A percentile compares a stretch with the other conserved stretches of the same genome.
Evolutionary conservation across 1,284 basidiomycete species (phyloP).

Genomic region (Peniophora sp.): DNA sequence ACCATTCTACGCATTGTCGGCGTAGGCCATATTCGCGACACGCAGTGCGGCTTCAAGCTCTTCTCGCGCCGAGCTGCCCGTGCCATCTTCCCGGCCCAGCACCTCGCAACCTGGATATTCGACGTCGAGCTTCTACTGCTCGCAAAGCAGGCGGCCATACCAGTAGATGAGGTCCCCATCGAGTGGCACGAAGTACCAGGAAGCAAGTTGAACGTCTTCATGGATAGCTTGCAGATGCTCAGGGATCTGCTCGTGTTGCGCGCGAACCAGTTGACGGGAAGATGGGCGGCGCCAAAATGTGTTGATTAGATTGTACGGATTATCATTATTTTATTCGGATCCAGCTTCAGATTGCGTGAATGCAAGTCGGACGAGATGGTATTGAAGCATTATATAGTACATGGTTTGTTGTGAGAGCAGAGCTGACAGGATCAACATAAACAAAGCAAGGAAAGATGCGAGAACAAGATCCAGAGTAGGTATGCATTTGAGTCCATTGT

Average conservation of each 20-base stretch:
- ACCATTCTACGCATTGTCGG: constrained; percentile 77
- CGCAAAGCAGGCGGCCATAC: constrained; percentile 67
- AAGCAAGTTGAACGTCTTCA: constrained; percentile 82
- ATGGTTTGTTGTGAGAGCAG: too few species aligned
- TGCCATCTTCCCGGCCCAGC: constrained; percentile 77
- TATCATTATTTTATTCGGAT: too few species aligned
- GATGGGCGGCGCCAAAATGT: constrained; percentile 34
- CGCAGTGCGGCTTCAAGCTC: constrained; percentile 95
- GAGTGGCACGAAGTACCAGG: constrained; percentile 90
- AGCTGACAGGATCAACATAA: too few species aligned
- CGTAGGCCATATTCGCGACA: constrained; percentile 84
- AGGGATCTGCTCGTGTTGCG: constrained; percentile 80
- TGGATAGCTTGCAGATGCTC: constrained; percentile 83
- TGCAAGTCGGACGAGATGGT: too few species aligned
- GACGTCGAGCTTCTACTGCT: constrained; percentile 93
- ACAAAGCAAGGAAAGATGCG: too few species aligned
- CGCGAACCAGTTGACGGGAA: constrained; percentile 73
- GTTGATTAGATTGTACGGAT: too few species aligned
- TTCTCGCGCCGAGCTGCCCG: constrained; percentile 76
- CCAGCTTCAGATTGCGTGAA: too few species aligned
- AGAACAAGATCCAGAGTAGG: too few species aligned
- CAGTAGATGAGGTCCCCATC: constrained; percentile 80
- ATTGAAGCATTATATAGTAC: too few species aligned
- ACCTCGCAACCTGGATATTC: constrained; percentile 88
- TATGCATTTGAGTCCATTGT: too few species aligned